phyloP scores from a whole-genome alignment of 169 alveolate genomes.

The Plasmodium relictum region DNA sequence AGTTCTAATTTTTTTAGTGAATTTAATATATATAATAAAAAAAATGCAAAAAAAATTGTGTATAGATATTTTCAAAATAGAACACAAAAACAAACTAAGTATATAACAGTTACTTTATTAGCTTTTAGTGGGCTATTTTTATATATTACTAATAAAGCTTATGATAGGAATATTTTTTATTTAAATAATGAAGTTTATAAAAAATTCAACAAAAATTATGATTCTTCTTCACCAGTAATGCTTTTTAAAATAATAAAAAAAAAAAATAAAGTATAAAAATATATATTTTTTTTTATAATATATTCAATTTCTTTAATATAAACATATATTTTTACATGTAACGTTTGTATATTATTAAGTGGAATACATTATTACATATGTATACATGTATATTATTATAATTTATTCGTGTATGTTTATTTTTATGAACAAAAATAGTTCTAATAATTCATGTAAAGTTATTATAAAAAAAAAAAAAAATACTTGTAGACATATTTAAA shows the following conservation, averaged over 20 bases:
- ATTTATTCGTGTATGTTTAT: too few relatives aligned
- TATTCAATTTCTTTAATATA: too few relatives aligned
- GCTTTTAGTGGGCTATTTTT: slow-evolving; percentile 63
- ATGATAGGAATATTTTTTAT: slow-evolving; percentile 74
- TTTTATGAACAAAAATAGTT: too few relatives aligned
- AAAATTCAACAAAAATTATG: slow-evolving; percentile 52
- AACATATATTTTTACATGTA: too few relatives aligned
- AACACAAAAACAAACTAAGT: slow-evolving; percentile 75
- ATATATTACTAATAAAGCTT: slow-evolving; percentile 68
- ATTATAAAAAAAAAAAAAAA: too few relatives aligned
- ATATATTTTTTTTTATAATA: too few relatives aligned
- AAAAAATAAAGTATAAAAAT: too few relatives aligned
- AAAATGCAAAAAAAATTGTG: slow-evolving; percentile 71
- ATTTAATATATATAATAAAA: slow-evolving; percentile 72
- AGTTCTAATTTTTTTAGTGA: slow-evolving; percentile 75
- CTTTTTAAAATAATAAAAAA: too few relatives aligned
- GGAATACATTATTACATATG: background rate
- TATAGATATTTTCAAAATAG: slow-evolving; percentile 77
- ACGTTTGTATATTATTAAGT: too few relatives aligned
- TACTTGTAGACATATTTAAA: too few relatives aligned
- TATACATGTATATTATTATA: background rate
- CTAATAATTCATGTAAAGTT: too few relatives aligned
- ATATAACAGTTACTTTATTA: slow-evolving; percentile 62
- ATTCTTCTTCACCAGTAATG: slow-evolving; percentile 75
- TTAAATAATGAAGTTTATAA: slow-evolving; percentile 75